Percentiles rank a stretch among this genome's conserved stretches.
These are phyloP conservation scores for Rugosomyces carneus DNA, from an alignment of 1,284 basidiomycete species.

Conservation along the genomic window DNA sequence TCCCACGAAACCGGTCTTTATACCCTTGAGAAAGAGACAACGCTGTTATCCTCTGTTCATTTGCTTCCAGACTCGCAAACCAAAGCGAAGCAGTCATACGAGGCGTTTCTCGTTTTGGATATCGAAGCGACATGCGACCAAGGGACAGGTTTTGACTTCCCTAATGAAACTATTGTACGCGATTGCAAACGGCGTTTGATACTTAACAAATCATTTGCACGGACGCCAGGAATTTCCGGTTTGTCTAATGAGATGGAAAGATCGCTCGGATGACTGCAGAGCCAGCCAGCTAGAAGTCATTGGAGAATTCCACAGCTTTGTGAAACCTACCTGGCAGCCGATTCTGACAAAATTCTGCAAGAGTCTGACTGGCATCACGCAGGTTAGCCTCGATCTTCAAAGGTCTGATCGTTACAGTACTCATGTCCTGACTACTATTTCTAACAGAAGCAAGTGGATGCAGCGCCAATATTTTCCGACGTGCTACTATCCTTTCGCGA, in stretches of 20 bases:
- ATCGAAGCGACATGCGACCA: constrained; percentile 87
- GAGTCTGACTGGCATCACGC: constrained; percentile 85
- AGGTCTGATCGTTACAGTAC: neutral
- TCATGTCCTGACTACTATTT: neutral
- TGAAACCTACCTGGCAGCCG: constrained; percentile 84
- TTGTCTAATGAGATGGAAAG: constrained; percentile 79
- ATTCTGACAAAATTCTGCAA: constrained; percentile 80
- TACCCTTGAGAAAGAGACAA: constrained; percentile 15
- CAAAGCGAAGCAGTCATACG: constrained; percentile 49
- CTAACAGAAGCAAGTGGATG: constrained; percentile 70
- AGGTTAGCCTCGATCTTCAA: constrained; percentile 48
- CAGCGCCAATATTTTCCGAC: constrained; percentile 69
- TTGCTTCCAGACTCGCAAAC: constrained; percentile 4
- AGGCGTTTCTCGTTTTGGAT: constrained; percentile 74
- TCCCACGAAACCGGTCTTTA: too few relatives aligned
- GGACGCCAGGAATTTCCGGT: constrained; percentile 78
- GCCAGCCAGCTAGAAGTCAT: constrained; percentile 59
- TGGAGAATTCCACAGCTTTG: constrained; percentile 84
- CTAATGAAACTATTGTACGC: constrained; percentile 91
- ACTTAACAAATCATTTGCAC: neutral
- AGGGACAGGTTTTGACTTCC: constrained; percentile 64
- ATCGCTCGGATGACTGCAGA: constrained; percentile 45
- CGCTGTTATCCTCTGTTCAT: constrained; percentile 8
- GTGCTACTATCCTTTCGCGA: constrained; percentile 59
- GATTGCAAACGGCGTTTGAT: constrained; percentile 9